These are phyloP conservation scores for Conringia planisiliqua DNA, from an alignment of 345 rosid species.

Conservation along the genomic window DNA sequence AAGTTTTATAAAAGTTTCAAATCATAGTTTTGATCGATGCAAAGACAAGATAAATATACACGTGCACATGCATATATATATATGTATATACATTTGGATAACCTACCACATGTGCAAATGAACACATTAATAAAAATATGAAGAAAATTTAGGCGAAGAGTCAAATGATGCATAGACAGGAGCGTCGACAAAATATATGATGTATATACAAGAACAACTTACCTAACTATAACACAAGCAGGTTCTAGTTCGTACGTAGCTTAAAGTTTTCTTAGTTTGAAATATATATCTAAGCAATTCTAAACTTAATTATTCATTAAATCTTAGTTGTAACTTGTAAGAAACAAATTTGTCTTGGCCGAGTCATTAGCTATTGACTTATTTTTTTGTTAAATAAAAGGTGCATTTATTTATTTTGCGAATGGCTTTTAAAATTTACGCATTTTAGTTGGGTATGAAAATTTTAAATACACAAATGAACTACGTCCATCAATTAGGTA, in stretches of 20 bases:
- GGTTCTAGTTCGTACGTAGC: neutral
- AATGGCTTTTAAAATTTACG: neutral
- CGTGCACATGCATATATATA: neutral
- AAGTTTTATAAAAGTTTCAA: no score
- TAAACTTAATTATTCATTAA: neutral
- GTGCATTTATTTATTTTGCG: neutral
- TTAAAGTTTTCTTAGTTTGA: neutral
- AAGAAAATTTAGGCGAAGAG: neutral
- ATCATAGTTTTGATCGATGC: neutral
- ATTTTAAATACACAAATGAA: neutral
- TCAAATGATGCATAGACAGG: neutral
- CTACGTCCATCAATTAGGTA: neutral
- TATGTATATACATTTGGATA: neutral
- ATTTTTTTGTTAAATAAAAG: neutral
- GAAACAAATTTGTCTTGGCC: neutral
- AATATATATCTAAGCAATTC: neutral
- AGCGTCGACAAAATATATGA: neutral
- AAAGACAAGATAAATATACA: neutral
- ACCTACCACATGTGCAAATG: neutral
- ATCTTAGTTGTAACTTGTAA: slow-evolving; percentile 4
- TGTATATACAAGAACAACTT: neutral
- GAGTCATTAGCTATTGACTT: neutral
- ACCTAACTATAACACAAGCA: neutral
- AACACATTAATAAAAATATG: neutral
- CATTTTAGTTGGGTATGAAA: neutral